phyloP scores from a whole-genome alignment of 768 basidiomycete species.

The Harrya chromipes region DNA sequence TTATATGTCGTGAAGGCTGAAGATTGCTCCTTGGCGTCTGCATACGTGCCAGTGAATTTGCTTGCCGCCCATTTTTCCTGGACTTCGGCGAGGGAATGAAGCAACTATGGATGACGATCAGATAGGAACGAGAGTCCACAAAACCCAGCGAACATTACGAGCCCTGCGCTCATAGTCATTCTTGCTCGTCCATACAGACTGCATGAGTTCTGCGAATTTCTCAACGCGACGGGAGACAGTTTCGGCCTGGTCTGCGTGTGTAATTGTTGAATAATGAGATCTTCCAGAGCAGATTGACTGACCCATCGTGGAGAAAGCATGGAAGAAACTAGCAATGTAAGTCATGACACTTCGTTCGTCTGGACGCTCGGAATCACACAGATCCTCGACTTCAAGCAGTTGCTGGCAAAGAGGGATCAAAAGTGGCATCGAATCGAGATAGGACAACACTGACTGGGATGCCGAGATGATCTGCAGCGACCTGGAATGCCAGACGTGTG shows the following conservation, averaged over 20 bases:
- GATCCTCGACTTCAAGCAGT: slow-evolving; percentile 93
- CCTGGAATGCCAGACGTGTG: slow-evolving; percentile 80
- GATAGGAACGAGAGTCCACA: not conserved
- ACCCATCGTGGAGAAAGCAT: slow-evolving; percentile 98
- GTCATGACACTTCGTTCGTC: slow-evolving; percentile 99
- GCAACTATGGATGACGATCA: slow-evolving; percentile 43
- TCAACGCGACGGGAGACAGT: slow-evolving; percentile 91
- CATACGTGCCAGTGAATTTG: slow-evolving; percentile 69
- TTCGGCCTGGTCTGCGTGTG: slow-evolving; percentile 78
- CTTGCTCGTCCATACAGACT: slow-evolving; percentile 79
- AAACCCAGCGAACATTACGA: slow-evolving; percentile 47
- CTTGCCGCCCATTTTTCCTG: slow-evolving; percentile 69
- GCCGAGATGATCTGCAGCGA: slow-evolving; percentile 84
- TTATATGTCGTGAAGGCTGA: slow-evolving; percentile 77
- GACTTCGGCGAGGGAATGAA: slow-evolving; percentile 62
- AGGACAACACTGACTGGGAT: slow-evolving; percentile 68
- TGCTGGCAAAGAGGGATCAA: slow-evolving; percentile 47
- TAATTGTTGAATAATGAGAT: not conserved
- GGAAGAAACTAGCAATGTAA: slow-evolving; percentile 96
- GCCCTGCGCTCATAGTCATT: slow-evolving; percentile 94
- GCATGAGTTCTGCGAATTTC: slow-evolving; percentile 95
- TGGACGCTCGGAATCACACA: slow-evolving; percentile 82
- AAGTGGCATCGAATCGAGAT: not conserved
- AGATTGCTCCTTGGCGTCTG: slow-evolving; percentile 76
- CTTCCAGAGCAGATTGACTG: slow-evolving; percentile 19